Base-by-base conservation (phyloP, 345 rosid genomes). In the Citrus cavaleriei region DNA sequence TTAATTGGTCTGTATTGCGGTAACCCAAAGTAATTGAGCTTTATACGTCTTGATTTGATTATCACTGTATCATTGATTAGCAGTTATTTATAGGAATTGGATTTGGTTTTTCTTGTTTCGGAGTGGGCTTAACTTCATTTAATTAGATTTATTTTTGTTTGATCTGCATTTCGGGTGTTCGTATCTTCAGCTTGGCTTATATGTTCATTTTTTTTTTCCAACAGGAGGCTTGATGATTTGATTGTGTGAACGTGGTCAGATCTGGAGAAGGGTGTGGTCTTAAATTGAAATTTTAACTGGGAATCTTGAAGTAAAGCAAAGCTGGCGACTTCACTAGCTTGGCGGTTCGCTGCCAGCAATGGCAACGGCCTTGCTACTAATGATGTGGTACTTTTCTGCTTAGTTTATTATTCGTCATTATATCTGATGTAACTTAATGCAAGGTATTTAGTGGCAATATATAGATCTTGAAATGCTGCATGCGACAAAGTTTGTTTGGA, bases 281-380 rank as follows among this genome's bases (percentile, higher is more conserved):
- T 78, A 51, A 74, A 73, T 82, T 85, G 69, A 83, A 77, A 70
- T 80, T 76, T 40, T 37, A 67, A 74, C 30, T 70, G 73, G 74
- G 85, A 76, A 79, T 88, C 79, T 83, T 86, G 83, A 79, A 89
- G 83, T 80, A 46, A 85, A 83, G 78, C 51, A 40, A 85, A 84
- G 79, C 63, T 97, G 99, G 91, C 98, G 77, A 86, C 95, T 8
- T 78, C 98, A 72, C 83, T 97, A 75, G 89, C 91, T 85, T 96
- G 99, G 99, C 91, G 96, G 86, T 91, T 82, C 35, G 37, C 91
- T 82, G 88, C 93, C 90, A 81, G 68, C 89, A 92, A 92, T 87
- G 98, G 98, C 83, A 91, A 87, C 77, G 83, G 90, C 85, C 87
- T 83, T 86, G 83, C 93, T 79, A 65, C 92, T 65, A 90, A 82